Evolutionary conservation across 345 rosid species (phyloP).

Genomic region (Hibiscus syriacus): DNA sequence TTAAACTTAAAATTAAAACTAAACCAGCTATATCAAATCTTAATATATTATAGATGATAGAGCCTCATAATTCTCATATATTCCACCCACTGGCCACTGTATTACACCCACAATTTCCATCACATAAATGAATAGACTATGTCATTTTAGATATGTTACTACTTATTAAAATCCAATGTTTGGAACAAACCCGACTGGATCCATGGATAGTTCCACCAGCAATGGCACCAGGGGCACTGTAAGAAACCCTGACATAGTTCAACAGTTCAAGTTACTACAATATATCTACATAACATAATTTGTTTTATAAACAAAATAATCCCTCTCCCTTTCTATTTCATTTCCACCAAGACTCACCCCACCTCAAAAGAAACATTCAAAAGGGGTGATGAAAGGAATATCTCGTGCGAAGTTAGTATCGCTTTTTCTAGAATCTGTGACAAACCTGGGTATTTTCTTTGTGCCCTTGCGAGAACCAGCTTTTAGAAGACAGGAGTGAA

Average conservation of each 20-base stretch:
- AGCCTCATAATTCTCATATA: background rate
- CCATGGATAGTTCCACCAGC: slow-evolving; percentile 33
- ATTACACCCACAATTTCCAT: background rate
- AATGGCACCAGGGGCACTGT: slow-evolving; percentile 21
- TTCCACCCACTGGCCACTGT: background rate
- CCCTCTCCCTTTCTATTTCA: background rate
- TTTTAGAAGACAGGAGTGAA: slow-evolving; percentile 65
- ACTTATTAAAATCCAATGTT: slow-evolving; percentile 12
- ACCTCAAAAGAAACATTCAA: background rate
- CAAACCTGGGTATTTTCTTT: slow-evolving; percentile 57
- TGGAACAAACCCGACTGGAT: slow-evolving; percentile 44
- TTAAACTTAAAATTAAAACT: background rate
- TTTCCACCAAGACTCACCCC: background rate
- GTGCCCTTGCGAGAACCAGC: slow-evolving; percentile 37
- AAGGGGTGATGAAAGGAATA: background rate
- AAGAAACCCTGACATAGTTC: slow-evolving; percentile 40
- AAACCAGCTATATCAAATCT: background rate
- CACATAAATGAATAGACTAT: background rate
- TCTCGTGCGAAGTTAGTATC: background rate
- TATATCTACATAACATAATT: background rate
- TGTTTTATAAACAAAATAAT: background rate
- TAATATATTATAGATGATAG: background rate
- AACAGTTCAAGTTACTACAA: slow-evolving; percentile 14
- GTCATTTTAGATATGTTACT: background rate
- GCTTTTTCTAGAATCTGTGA: slow-evolving; percentile 17